phyloP scores from a whole-genome alignment of 805 yeast species.

The Zygoascus ofunaensis region DNA sequence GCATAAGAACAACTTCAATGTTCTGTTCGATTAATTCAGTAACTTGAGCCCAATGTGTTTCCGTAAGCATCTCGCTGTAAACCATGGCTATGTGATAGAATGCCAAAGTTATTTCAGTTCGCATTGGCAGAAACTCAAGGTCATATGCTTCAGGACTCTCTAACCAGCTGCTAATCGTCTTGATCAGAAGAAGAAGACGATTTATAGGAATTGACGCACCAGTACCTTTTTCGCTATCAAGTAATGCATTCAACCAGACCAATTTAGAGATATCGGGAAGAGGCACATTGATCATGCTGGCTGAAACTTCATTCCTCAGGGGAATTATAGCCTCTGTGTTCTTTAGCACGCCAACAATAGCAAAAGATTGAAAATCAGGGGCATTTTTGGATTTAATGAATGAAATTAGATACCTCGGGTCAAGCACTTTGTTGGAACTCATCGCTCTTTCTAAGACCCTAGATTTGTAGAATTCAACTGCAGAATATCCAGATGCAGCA shows the following conservation, averaged over 20 bases:
- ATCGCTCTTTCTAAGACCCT: not conserved
- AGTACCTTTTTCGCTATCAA: not conserved
- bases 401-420: not conserved
- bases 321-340: not conserved
- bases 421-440: not conserved
- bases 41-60: slow-evolving; percentile 7
- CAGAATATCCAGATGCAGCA: not conserved
- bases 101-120: slow-evolving; percentile 45
- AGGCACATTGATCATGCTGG: not conserved
- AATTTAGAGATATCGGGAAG: not conserved
- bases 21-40: slow-evolving; percentile 15
- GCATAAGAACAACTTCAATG: slow-evolving; percentile 3
- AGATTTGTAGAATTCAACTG: not conserved
- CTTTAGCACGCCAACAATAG: slow-evolving; percentile 33
- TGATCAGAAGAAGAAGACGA: slow-evolving; percentile 53
- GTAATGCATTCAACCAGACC: not conserved
- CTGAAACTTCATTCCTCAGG: slow-evolving; percentile 46
- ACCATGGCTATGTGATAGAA: slow-evolving; percentile 23
- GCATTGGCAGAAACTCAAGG: slow-evolving; percentile 39
- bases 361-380: slow-evolving; percentile 1
- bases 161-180: slow-evolving; percentile 46
- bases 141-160: slow-evolving; percentile 57
- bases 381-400: slow-evolving; percentile 1
- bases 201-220: slow-evolving; percentile 49
- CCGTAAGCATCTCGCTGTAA: slow-evolving; percentile 11